Evolutionary conservation across 2,329 filamentous ascomycete genomes (phyloP), one percentile per base, ranked within the genome.

Genomic region (Cladophialophora carrionii): DNA sequence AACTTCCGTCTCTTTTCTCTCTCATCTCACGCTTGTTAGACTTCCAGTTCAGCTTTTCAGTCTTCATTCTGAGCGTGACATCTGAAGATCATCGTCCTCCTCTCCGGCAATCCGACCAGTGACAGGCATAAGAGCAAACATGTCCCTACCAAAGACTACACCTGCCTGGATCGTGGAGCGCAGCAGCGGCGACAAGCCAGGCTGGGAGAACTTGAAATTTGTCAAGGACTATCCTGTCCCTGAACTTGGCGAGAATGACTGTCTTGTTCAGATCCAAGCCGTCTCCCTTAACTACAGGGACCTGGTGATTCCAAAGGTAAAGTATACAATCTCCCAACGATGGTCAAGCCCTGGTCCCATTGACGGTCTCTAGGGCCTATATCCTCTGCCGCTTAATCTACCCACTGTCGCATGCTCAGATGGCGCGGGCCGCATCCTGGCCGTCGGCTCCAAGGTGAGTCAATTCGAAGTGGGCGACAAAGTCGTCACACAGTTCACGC

Each of bases 241-340:
- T 14, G 77, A 85, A 69, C 73, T 89, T 1, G 89, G 89, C 54
- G 88, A 91, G 61, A 84, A 85, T 67, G 87, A 93, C 29, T 88
- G 92, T 5, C 82, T 93, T 37, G 86, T 93, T 71, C 89, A 88
- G 76, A 81, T 84, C 1, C 72, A 79, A n/a, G 81, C 78, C 3
- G 81, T 79, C 0, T 80, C 80, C 12, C 72, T 84, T 57, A 84
- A 84, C 66, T 83, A 82, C 64, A 76, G 82, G 26, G 82, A 84
- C 34, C 70, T 84, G 8, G 75, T 78, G 17, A 82, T 83, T 57
- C 77, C 79, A 0, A 74, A 78, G 75, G 74, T 62, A 57, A 52
- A 20, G 24, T 22, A 22, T 14, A 43, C n/a, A n/a, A 14, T 31
- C 32, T 46, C 26, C 31, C 7, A 14, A 7, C n/a, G 26, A 51